These are phyloP conservation scores for Fusarium sp. DNA, from an alignment of 2,329 filamentous ascomycete species.

Conservation along the genomic window DNA sequence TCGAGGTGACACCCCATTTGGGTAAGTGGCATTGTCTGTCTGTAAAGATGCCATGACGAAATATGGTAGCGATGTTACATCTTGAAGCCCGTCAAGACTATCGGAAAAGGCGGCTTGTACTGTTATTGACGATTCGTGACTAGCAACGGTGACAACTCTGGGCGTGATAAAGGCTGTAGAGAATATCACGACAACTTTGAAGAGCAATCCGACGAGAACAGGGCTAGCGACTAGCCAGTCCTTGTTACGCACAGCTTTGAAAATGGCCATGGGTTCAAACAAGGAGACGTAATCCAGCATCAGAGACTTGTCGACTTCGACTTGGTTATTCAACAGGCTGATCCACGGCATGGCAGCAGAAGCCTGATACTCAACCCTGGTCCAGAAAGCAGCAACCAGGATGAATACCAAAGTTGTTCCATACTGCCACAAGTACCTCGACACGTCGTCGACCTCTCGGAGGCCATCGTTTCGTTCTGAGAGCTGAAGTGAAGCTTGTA, in stretches of 20 bases:
- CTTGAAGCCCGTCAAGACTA: conserved; percentile 37
- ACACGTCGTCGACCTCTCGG: conserved; percentile 35
- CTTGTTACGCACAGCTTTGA: conserved; percentile 44
- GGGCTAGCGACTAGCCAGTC: conserved; percentile 49
- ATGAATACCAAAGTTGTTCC: conserved; percentile 47
- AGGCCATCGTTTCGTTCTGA: conserved; percentile 46
- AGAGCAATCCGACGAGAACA: conserved; percentile 41
- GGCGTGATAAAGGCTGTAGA: conserved; percentile 51
- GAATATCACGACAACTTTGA: conserved; percentile 48
- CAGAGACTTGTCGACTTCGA: conserved; percentile 45
- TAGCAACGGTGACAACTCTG: conserved; percentile 40
- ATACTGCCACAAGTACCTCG: conserved; percentile 51
- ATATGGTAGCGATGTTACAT: conserved; percentile 44
- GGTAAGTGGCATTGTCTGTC: conserved; percentile 41
- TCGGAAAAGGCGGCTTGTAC: conserved; percentile 45
- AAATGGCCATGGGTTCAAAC: conserved; percentile 42
- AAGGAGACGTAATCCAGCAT: conserved; percentile 50
- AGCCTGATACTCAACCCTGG: conserved; percentile 52
- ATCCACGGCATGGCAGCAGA: conserved; percentile 51
- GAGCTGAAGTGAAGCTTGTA: conserved; percentile 46
- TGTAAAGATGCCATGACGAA: conserved; percentile 48
- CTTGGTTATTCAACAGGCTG: conserved; percentile 45
- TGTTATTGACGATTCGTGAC: conserved; percentile 38
- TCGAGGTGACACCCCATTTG: conserved; percentile 46
- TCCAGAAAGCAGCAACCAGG: conserved; percentile 47